phyloP scores from a whole-genome alignment of 768 basidiomycete species.

The Daedaleopsis nitida region DNA sequence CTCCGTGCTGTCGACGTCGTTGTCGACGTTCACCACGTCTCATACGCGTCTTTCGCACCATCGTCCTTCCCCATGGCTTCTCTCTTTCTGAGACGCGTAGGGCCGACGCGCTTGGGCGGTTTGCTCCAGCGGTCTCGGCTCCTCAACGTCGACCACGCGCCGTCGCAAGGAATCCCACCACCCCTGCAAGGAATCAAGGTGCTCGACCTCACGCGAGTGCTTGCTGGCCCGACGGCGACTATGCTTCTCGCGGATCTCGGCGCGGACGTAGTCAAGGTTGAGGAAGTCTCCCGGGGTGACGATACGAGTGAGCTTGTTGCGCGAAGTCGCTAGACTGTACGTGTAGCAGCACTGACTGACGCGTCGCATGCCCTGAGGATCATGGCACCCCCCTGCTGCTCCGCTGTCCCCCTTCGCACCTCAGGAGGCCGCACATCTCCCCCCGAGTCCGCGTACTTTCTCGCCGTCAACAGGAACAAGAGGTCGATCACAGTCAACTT shows the following conservation, averaged over 20 bases:
- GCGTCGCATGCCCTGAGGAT: slow-evolving; percentile 42
- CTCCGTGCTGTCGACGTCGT: not conserved
- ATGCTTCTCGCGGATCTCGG: slow-evolving; percentile 91
- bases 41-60: slow-evolving; percentile 1
- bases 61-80: slow-evolving; percentile 3
- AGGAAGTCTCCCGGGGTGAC: slow-evolving; percentile 79
- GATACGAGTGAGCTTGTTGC: slow-evolving; percentile 69
- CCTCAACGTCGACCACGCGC: slow-evolving; percentile 14
- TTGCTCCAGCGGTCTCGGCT: not conserved
- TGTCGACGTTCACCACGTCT: not conserved
- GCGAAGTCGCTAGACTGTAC: slow-evolving; percentile 11
- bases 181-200: slow-evolving; percentile 81
- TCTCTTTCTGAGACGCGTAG: not conserved
- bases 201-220: slow-evolving; percentile 86
- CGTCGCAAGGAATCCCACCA: slow-evolving; percentile 60
- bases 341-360: slow-evolving; percentile 16
- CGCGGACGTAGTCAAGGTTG: slow-evolving; percentile 93
- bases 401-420: slow-evolving; percentile 46
- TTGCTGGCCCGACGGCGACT: slow-evolving; percentile 91
- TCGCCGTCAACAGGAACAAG: slow-evolving; percentile 87
- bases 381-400: slow-evolving; percentile 62
- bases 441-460: slow-evolving; percentile 94
- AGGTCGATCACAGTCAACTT: slow-evolving; percentile 89
- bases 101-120: not conserved
- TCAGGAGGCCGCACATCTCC: slow-evolving; percentile 59